Evolutionary conservation across 192 early-diverging fungal species (phyloP).

Genomic region (Backusella psychrophila): DNA sequence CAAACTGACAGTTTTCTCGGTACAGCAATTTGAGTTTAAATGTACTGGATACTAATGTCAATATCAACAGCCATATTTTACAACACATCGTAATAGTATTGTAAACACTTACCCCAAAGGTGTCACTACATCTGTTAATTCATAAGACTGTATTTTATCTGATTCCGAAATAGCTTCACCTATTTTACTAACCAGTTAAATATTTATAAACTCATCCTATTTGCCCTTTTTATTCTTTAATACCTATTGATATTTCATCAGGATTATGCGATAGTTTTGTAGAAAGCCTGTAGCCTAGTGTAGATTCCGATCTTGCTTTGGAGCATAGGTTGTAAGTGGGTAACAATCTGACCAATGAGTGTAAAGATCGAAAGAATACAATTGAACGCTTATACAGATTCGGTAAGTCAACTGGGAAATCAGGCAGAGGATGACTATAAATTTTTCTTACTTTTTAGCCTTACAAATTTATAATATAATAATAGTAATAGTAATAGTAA

Average conservation of each 20-base stretch:
- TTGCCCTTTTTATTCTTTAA: neutral
- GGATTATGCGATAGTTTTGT: constrained; percentile 46
- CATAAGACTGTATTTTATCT: constrained; percentile 59
- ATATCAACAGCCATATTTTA: constrained; percentile 1
- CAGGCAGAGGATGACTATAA: constrained; percentile 44
- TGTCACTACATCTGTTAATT: constrained; percentile 70
- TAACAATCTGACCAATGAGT: constrained; percentile 73
- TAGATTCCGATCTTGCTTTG: constrained; percentile 38
- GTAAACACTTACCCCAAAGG: constrained; percentile 55
- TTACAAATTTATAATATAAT: neutral
- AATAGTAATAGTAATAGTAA: neutral
- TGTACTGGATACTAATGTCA: constrained; percentile 40
- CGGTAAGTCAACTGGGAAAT: constrained; percentile 71
- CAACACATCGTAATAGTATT: neutral
- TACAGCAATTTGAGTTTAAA: constrained; percentile 69
- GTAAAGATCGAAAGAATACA: constrained; percentile 85
- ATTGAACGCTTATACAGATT: constrained; percentile 91
- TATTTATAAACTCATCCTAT: neutral
- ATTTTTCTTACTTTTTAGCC: neutral
- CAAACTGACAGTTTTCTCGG: constrained; percentile 74
- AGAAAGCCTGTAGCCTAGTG: constrained; percentile 68
- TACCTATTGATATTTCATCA: constrained; percentile 74
- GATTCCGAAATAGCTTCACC: constrained; percentile 63
- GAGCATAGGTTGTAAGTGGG: constrained; percentile 66
- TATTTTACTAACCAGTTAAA: constrained; percentile 19